Base-by-base conservation (phyloP, 306 rosid genomes). In the Luffa acutangula region DNA sequence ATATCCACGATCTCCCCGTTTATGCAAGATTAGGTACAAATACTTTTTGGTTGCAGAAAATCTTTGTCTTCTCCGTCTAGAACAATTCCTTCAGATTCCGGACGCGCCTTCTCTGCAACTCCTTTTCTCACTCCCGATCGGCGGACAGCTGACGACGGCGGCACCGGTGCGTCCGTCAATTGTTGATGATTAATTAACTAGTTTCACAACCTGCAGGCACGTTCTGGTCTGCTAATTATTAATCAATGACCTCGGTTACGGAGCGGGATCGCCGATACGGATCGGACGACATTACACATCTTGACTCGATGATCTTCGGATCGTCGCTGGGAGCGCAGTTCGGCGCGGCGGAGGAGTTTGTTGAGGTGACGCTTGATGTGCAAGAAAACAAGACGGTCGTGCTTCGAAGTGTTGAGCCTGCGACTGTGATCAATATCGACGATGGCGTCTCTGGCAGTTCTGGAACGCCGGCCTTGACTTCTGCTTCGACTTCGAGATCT, bases 341-440 rank as follows among this genome's bases (percentile, higher is more conserved):
- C 49, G 74, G 15, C 20, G 88, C 84, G 7, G 88, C 78, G 0
- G 98, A 96, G 54, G 98, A 96, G 88, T 90, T 96, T 75, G 99
- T 96, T 0, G 99, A 93, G 82, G 98, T 96, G 6, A 96, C 93
- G 9, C 94, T 96, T 34, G 99, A 96, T 82, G 87, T 93, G 63
- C 97, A 92, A 78, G 99, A 93, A 43, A 97, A 96, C 65, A 85
- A 96, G 31, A 93, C 94, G 51, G 87, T 96, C 56, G 91, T 96
- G 56, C 98, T 96, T 58, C 97, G 97, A 49, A 91, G 98, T 82
- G 98, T 96, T 65, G 98, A 91, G 81, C 98, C 99, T 2, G 94
- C 97, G 60, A 79, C 94, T 15, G 86, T 82, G 7, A 64, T 93
- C 48, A 79, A 81, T 79, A 53, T 88, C 34, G 96, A 87, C 25